These are phyloP conservation scores for Chrysosphaeria jannelii DNA, from an alignment of 2,329 filamentous ascomycete species.

Conservation along the genomic window DNA sequence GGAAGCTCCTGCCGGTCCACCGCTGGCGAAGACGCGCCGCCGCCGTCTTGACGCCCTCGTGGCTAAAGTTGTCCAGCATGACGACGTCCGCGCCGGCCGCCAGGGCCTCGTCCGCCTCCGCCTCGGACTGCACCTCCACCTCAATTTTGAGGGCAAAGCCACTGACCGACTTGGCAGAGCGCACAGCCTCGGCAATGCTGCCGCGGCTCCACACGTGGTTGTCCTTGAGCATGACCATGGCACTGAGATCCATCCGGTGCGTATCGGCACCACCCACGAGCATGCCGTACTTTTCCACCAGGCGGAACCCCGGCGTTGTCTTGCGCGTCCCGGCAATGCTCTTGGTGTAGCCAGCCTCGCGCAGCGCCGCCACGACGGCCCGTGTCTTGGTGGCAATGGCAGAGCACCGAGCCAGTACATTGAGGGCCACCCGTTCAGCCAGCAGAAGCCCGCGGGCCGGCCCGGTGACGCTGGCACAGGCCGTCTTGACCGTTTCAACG, in stretches of 20 bases:
- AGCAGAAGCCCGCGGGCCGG: conserved; percentile 55
- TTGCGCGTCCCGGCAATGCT: conserved; percentile 85
- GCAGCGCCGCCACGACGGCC: conserved; percentile 21
- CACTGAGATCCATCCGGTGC: conserved; percentile 68
- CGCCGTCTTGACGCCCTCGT: conserved; percentile 44
- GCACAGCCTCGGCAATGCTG: conserved; percentile 62
- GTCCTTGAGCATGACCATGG: conserved; percentile 98
- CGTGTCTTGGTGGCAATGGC: conserved; percentile 51
- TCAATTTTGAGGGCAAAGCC: conserved; percentile 88
- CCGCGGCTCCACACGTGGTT: conserved; percentile 88
- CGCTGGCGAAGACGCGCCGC: conserved; percentile 47
- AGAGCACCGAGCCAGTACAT: conserved; percentile 69
- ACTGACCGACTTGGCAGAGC: conserved; percentile 51
- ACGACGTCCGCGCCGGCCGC: conserved; percentile 75
- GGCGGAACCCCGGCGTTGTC: conserved; percentile 79
- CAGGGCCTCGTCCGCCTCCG: conserved; percentile 75
- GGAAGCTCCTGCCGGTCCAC: conserved; percentile 38
- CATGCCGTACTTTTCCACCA: conserved; percentile 98
- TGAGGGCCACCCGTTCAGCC: conserved; percentile 81
- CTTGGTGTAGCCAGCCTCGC: conserved; percentile 44
- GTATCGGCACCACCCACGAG: conserved; percentile 74
- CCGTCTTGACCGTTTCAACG: conserved; percentile 19
- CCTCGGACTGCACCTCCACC: conserved; percentile 74
- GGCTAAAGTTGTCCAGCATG: conserved; percentile 90
- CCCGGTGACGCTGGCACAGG: conserved; percentile 56